These are phyloP conservation scores for Lineolata rhizophorae DNA, from an alignment of 495 filamentous ascomycete genomes.

Conservation along the genomic window DNA sequence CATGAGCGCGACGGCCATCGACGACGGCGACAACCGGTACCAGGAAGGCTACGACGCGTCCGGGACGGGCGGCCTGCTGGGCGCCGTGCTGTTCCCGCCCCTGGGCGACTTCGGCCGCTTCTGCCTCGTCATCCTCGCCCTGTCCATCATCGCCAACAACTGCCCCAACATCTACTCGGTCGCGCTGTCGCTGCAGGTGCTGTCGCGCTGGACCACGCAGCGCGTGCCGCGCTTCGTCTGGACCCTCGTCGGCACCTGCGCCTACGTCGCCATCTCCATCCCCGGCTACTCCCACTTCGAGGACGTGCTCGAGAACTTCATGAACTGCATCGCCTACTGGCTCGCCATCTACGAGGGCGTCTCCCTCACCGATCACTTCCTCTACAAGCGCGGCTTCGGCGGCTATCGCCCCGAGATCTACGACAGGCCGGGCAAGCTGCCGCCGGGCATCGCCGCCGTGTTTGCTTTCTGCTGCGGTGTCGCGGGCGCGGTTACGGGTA, in stretches of 20 bases:
- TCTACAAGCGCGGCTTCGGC: constrained; percentile 43
- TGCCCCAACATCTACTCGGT: constrained; percentile 83
- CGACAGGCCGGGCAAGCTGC: constrained; percentile 34
- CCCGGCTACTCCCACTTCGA: constrained; percentile 59
- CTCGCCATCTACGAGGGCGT: constrained; percentile 64
- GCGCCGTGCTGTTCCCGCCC: constrained; percentile 37
- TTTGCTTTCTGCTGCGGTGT: constrained; percentile 46
- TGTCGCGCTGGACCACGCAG: constrained; percentile 35
- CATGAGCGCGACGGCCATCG: constrained; percentile 33
- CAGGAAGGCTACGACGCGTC: constrained; percentile 33
- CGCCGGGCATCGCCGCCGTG: constrained; percentile 47
- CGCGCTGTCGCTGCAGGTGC: constrained; percentile 48
- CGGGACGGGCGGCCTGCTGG: constrained; percentile 50
- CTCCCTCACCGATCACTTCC: constrained; percentile 48
- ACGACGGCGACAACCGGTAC: constrained; percentile 31
- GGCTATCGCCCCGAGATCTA: constrained; percentile 44
- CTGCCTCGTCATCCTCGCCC: constrained; percentile 57
- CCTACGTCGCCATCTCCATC: constrained; percentile 56
- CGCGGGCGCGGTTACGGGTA: constrained; percentile 51
- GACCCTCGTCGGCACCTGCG: constrained; percentile 42
- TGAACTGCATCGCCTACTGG: constrained; percentile 51
- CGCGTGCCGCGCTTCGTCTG: constrained; percentile 58
- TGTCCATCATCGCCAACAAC: constrained; percentile 68
- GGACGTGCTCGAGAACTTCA: constrained; percentile 51
- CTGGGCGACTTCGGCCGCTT: constrained; percentile 63